These are phyloP conservation scores for Phaeoacremonium minimum DNA, from an alignment of 2,329 filamentous ascomycete species.

Conservation along the genomic window DNA sequence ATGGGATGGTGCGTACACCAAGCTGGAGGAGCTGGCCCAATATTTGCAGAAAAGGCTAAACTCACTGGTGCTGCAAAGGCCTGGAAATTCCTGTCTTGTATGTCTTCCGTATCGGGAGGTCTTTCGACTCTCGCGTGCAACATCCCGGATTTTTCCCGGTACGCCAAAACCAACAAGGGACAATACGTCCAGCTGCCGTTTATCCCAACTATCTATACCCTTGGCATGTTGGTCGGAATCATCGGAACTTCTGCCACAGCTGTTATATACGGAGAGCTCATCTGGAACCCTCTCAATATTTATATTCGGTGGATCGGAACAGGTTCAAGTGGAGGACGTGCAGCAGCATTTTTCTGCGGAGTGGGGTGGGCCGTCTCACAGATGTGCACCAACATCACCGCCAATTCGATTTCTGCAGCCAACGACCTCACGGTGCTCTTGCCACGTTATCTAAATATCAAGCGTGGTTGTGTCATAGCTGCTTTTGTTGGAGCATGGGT, in stretches of 20 bases:
- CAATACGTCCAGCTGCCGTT: constrained; percentile 3
- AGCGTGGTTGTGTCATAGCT: constrained; percentile 38
- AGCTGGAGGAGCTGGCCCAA: constrained; percentile 12
- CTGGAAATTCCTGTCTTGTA: constrained; percentile 3
- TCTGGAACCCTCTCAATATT: constrained; percentile 23
- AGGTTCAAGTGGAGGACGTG: constrained; percentile 15
- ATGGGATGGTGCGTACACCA: constrained; percentile 8
- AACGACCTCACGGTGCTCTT: constrained; percentile 48
- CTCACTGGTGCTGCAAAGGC: constrained; percentile 10
- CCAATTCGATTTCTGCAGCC: constrained; percentile 46
- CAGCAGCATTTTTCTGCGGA: constrained; percentile 23
- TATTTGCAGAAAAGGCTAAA: constrained; percentile 10
- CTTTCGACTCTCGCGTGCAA: too few relatives aligned
- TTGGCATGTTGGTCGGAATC: constrained; percentile 44
- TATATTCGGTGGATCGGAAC: constrained; percentile 20
- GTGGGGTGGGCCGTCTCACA: constrained; percentile 32
- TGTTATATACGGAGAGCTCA: constrained; percentile 14
- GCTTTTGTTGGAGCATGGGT: neutral
- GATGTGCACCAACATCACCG: constrained; percentile 46
- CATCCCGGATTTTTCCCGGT: too few relatives aligned
- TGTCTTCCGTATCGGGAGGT: too few relatives aligned
- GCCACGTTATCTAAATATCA: constrained; percentile 47
- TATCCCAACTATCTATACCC: constrained; percentile 3
- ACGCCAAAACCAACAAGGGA: too few relatives aligned
- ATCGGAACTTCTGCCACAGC: constrained; percentile 29